Evolutionary conservation across 768 basidiomycete genomes (phyloP), one percentile per base, ranked within the genome.

Genomic region (Tulasnella sp.): DNA sequence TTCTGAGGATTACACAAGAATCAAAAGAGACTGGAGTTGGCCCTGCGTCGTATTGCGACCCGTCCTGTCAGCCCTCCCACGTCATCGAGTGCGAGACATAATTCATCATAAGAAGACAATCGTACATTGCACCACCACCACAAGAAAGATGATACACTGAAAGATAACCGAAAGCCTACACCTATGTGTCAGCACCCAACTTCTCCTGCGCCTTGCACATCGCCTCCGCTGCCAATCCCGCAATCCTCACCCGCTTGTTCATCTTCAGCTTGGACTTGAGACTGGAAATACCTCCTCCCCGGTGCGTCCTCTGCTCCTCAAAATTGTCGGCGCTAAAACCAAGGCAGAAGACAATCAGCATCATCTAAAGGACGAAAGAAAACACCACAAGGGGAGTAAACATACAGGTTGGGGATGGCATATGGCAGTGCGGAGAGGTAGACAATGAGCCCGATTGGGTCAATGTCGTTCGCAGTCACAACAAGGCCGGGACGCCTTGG

Each of bases 361-460:
- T 32, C 13, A 21, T 15, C 15, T 26, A 4, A 15, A 49, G 19
- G 19, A 38, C 26, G 3, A 32, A 27, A 42, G 17, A 48, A 49
- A 15, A 19, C 42, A 26, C n/a, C 1, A 26, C 32, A 55, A 21
- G 45, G 21, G 13, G 19, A 21, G 63, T 64, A 34, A 58, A 81
- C 92, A 61, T 73, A 88, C 92, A 94, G 98, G 80, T 97, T 99
- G 64, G 91, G 93, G 65, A 99, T 96, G 65, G 93, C 90, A 76
- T 98, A 97, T 42, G 94, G 94, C 32, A 97, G 85, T 58, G 95
- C 93, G 59, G 95, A 94, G 62, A 98, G 80, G 85, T 90, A 98
- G 75, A 99, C 83, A 65, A 99, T 95, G 68, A 99, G 86, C 77
- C 98, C 95, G 65, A 98, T 96, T 42, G 95, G 95, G 80, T 99